Base-by-base conservation (phyloP, 2,329 filamentous ascomycete species). In the Cladosporium sp. region DNA sequence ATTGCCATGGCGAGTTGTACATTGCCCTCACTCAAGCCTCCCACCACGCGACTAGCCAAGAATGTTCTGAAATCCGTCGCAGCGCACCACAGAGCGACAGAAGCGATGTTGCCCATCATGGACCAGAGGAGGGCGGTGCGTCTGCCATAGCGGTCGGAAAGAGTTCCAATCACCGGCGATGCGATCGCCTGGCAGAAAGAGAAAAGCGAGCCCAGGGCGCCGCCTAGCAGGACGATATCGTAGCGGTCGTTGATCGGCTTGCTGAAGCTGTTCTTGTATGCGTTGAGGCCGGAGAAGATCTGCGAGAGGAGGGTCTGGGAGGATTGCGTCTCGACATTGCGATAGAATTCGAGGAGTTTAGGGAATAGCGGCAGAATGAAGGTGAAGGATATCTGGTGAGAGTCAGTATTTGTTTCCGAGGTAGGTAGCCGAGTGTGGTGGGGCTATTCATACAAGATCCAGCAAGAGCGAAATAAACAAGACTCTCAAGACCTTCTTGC, bases 301-400 rank as follows among this genome's bases (percentile, higher is more conserved):
- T 80, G 81, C 56, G 89, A 85, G 19, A 99, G 83, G 27, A 95
- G 72, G 1, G 88, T 90, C 30, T 73, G 66, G 57, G 73, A 64
- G 19, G 77, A 73, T 18, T 61, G 54, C 36, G 80, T 79, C 71
- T 96, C 91, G 70, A 84, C 83, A 66, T 89, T 85, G 71, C 89
- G 88, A 75, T 97, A 99, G 80, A 96, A 97, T 63, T 95, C 87
- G 70, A 97, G 86, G 39, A 99, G 85, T 52, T 90, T 91, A 7
- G 91, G 93, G 68, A 97, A 99, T 30, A 99, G 82, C 0, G 93
- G 93, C 7, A 99, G 85, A 66, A 97, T 97, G 68, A 99, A 96
- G 24, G 93, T 99, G 70, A 99, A 99, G 50, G 92, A 96, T 64
- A 97, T 89, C 92, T 96, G 56, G 17, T 13, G 13, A 22, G 15